Conservation (phyloP, 2,329 filamentous ascomycete species). For the Teratosphaeria viscida region DNA sequence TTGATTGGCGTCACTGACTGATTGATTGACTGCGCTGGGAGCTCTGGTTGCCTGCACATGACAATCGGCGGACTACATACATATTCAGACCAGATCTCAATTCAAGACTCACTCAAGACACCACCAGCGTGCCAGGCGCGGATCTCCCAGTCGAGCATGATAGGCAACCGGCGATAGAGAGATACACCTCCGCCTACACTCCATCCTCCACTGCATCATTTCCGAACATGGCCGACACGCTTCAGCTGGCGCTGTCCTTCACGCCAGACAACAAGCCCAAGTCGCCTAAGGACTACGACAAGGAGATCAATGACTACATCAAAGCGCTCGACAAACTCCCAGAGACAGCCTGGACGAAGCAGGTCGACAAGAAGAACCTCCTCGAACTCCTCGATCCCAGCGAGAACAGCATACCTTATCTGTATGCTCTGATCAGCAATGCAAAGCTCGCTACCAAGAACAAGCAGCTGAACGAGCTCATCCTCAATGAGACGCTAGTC, state of each 20-base stretch:
- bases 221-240: slow-evolving; percentile 16
- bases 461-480: slow-evolving; percentile 27
- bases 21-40: neutral
- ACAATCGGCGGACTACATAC: neutral
- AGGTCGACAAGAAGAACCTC: slow-evolving; percentile 30
- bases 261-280: slow-evolving; percentile 18
- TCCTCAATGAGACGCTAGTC: slow-evolving; percentile 38
- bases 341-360: slow-evolving; percentile 24
- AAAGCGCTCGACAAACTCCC: slow-evolving; percentile 26
- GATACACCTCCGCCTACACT: neutral
- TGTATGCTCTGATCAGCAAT: slow-evolving; percentile 41
- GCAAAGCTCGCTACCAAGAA: slow-evolving; percentile 10
- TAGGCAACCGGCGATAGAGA: neutral
- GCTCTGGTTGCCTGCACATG: neutral
- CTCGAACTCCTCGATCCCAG: slow-evolving; percentile 44
- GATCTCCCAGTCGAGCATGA: neutral
- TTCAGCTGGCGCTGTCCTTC: slow-evolving; percentile 23
- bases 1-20: neutral
- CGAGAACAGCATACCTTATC: slow-evolving; percentile 49
- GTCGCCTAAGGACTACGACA: slow-evolving; percentile 31
- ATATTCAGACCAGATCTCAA: neutral
- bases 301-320: slow-evolving; percentile 25
- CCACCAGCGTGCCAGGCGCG: neutral
- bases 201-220: neutral
- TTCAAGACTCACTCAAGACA: neutral